A percentile compares a stretch with the other conserved stretches of the same genome.
Evolutionary conservation across 75 land plant species (phyloP).

Genomic region (Selaginella tamariscina): DNA sequence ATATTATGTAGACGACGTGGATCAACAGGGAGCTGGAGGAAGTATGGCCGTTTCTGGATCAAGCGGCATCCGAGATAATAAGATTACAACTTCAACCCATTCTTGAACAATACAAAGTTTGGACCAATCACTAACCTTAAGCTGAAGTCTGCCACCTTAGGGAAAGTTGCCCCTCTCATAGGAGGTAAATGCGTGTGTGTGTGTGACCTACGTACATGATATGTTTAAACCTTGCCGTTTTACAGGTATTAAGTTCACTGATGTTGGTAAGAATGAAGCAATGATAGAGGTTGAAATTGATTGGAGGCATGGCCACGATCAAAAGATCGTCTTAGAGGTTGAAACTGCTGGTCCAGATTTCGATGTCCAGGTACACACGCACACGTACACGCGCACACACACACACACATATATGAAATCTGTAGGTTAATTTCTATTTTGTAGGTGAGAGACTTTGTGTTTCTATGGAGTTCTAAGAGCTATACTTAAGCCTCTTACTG

Average conservation of each 20-base stretch:
- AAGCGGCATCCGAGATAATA: conserved; percentile 27
- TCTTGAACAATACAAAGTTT: conserved; percentile 30
- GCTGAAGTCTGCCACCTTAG: conserved; percentile 19
- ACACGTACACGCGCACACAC: neutral
- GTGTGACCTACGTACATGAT: neutral
- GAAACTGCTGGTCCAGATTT: conserved; percentile 30
- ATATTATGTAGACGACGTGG: conserved; percentile 26
- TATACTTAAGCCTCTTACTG: conserved; percentile 34
- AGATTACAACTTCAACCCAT: conserved; percentile 28
- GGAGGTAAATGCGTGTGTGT: conserved; percentile 15
- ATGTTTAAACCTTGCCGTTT: conserved; percentile 12
- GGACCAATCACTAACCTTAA: conserved; percentile 22
- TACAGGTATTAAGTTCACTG: conserved; percentile 26
- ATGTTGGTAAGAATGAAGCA: conserved; percentile 24
- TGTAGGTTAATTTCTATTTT: neutral
- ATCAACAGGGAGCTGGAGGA: conserved; percentile 25
- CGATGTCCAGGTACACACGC: conserved; percentile 20
- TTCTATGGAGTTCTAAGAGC: conserved; percentile 21
- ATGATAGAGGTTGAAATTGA: conserved; percentile 23
- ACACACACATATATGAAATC: neutral
- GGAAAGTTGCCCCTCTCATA: conserved; percentile 22
- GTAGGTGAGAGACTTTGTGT: conserved; percentile 24
- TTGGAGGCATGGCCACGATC: conserved; percentile 21
- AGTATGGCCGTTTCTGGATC: conserved; percentile 28
- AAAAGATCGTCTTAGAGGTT: conserved; percentile 19